These are phyloP conservation scores for Colletotrichum tofieldiae DNA, from an alignment of 2,329 filamentous ascomycete genomes.

Conservation along the genomic window DNA sequence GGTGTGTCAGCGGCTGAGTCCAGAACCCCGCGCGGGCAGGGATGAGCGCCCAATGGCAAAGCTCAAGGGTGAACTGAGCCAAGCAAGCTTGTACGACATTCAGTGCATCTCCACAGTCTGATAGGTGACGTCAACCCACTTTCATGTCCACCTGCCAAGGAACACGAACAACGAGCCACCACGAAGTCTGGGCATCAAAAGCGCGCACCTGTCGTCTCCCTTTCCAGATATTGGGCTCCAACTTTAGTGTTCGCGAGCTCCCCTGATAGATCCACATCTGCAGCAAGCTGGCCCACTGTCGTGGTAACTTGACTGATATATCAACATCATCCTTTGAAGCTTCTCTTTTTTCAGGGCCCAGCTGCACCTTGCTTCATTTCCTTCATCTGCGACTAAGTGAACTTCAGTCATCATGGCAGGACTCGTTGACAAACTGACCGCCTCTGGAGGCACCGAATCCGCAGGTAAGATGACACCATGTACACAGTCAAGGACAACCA, in stretches of 20 bases:
- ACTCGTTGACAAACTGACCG: slow-evolving; percentile 57
- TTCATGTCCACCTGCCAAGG: slow-evolving; percentile 14
- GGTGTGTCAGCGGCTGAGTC: slow-evolving; percentile 30
- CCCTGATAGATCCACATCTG: slow-evolving; percentile 1
- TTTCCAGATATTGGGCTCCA: slow-evolving; percentile 10
- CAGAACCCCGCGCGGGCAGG: slow-evolving; percentile 23
- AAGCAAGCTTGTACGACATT: slow-evolving; percentile 16
- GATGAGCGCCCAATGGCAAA: slow-evolving; percentile 13
- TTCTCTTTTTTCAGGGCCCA: not conserved
- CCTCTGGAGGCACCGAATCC: slow-evolving; percentile 58
- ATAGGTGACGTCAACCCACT: slow-evolving; percentile 26
- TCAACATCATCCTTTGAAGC: not conserved
- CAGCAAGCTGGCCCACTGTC: slow-evolving; percentile 5
- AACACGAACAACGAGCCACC: slow-evolving; percentile 10
- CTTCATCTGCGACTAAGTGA: not conserved
- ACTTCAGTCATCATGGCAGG: slow-evolving; percentile 49
- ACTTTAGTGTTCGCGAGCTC: not conserved
- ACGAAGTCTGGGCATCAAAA: slow-evolving; percentile 24
- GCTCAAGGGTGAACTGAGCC: slow-evolving; percentile 1
- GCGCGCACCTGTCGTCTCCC: not conserved
- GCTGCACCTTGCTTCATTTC: not conserved
- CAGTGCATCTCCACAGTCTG: slow-evolving; percentile 3
- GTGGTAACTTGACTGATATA: slow-evolving; percentile 4
- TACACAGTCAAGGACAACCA: not conserved
- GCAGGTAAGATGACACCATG: slow-evolving; percentile 48